phyloP scores from a whole-genome alignment of 352 stramenopile species.

The Phytopythium oedochilum region DNA sequence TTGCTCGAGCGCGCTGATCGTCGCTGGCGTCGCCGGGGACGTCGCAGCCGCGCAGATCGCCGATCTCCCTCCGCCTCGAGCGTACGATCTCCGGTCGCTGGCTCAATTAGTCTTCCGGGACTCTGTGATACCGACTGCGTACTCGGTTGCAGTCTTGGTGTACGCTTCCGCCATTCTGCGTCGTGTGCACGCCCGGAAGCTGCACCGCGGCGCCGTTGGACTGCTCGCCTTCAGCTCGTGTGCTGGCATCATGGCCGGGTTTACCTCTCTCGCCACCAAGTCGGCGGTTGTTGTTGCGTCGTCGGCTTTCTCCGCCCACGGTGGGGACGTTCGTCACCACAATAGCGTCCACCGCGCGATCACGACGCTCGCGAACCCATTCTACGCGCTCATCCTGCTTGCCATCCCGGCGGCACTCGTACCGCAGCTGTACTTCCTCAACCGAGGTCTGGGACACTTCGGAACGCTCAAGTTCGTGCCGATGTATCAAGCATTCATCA shows the following conservation, averaged over 20 bases:
- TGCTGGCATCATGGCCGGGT: slow-evolving; percentile 71
- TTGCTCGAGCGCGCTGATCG: slow-evolving; percentile 56
- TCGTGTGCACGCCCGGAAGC: slow-evolving; percentile 39
- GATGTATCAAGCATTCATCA: slow-evolving; percentile 81
- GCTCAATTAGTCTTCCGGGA: slow-evolving; percentile 40
- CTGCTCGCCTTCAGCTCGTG: slow-evolving; percentile 70
- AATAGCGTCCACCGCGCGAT: slow-evolving; percentile 18
- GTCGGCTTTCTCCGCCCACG: slow-evolving; percentile 22
- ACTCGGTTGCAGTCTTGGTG: slow-evolving; percentile 37
- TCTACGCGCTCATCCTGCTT: slow-evolving; percentile 60
- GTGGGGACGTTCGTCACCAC: not conserved
- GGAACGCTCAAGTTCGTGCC: slow-evolving; percentile 80
- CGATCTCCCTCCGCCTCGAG: slow-evolving; percentile 26
- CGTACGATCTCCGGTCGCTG: slow-evolving; percentile 56
- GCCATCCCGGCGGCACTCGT: slow-evolving; percentile 54
- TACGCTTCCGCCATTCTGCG: slow-evolving; percentile 55
- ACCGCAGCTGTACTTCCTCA: slow-evolving; percentile 73
- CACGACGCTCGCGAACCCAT: slow-evolving; percentile 56
- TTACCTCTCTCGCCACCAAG: slow-evolving; percentile 75
- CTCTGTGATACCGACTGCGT: slow-evolving; percentile 50
- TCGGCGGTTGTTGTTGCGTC: slow-evolving; percentile 66
- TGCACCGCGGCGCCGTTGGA: slow-evolving; percentile 47
- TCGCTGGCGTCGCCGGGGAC: slow-evolving; percentile 54
- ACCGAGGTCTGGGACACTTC: slow-evolving; percentile 74
- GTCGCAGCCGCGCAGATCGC: slow-evolving; percentile 53